Conservation (phyloP, 306 rosid species). For the Trifolium fragiferum region DNA sequence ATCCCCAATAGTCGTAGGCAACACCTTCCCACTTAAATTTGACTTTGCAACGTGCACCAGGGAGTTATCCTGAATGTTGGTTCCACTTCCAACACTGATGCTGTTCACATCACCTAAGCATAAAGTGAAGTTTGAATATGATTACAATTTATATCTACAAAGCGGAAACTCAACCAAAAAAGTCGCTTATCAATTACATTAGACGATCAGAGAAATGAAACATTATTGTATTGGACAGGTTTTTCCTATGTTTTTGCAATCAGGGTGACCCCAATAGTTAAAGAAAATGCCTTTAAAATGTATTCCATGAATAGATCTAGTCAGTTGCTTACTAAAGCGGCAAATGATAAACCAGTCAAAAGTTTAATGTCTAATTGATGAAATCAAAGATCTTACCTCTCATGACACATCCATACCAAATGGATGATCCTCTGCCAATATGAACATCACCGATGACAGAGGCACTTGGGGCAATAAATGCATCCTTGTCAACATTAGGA, state of each 20-base stretch:
- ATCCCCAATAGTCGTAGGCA: slow-evolving; percentile 84
- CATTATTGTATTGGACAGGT: not conserved
- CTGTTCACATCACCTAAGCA: slow-evolving; percentile 83
- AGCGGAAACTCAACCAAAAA: not conserved
- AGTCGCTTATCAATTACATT: slow-evolving; percentile 2
- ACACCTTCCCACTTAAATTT: slow-evolving; percentile 87
- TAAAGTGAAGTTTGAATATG: slow-evolving; percentile 4
- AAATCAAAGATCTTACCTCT: slow-evolving; percentile 64
- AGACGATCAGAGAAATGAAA: slow-evolving; percentile 13
- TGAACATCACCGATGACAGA: slow-evolving; percentile 83
- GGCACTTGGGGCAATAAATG: slow-evolving; percentile 91
- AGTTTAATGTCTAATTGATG: not conserved
- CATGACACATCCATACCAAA: slow-evolving; percentile 97
- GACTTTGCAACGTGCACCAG: slow-evolving; percentile 95
- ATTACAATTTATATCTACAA: not conserved
- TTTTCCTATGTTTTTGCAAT: not conserved
- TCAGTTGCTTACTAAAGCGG: not conserved
- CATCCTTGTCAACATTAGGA: slow-evolving; percentile 83
- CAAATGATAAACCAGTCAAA: not conserved
- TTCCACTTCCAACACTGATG: slow-evolving; percentile 86
- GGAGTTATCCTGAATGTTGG: slow-evolving; percentile 95
- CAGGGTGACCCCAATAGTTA: not conserved
- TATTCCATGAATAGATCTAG: not conserved
- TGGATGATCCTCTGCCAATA: slow-evolving; percentile 81
- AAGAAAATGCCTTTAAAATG: not conserved